These are phyloP conservation scores for Camptophora hylomeconis DNA, from an alignment of 2,329 filamentous ascomycete genomes.

Conservation along the genomic window DNA sequence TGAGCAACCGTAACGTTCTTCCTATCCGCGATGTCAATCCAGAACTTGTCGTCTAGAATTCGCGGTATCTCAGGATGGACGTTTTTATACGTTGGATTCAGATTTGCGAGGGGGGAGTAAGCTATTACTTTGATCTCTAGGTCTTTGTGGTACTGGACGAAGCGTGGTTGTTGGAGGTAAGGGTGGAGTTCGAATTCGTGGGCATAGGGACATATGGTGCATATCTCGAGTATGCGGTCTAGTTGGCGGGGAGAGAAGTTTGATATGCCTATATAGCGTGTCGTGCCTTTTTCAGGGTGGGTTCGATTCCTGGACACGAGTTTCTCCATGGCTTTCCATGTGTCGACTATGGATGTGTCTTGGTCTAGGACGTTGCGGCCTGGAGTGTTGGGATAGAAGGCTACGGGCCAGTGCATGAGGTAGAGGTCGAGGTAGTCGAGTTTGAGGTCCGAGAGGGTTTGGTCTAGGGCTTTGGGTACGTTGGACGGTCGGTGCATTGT, in stretches of 20 bases:
- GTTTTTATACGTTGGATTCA: conserved; percentile 34
- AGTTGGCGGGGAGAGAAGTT: conserved; percentile 28
- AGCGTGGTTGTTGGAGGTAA: conserved; percentile 25
- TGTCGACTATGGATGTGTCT: conserved; percentile 22
- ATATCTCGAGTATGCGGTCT: conserved; percentile 18
- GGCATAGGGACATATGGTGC: conserved; percentile 18
- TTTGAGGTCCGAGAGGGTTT: conserved; percentile 26
- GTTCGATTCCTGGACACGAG: conserved; percentile 44
- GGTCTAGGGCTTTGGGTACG: conserved; percentile 41
- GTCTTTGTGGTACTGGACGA: conserved; percentile 23
- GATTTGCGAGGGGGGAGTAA: conserved; percentile 28
- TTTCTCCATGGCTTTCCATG: conserved; percentile 53
- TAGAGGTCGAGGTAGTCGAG: conserved; percentile 32
- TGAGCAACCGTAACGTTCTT: conserved; percentile 33
- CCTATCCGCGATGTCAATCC: conserved; percentile 26
- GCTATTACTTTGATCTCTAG: conserved; percentile 25
- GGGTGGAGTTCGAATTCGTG: conserved; percentile 27
- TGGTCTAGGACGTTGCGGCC: conserved; percentile 19
- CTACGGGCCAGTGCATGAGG: conserved; percentile 31
- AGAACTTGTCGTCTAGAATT: conserved; percentile 30
- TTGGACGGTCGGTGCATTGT: conserved; percentile 52
- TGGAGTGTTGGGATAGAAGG: conserved; percentile 20
- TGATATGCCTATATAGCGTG: conserved; percentile 50
- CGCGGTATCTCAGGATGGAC: conserved; percentile 19
- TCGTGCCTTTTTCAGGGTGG: conserved; percentile 27